phyloP scores from a whole-genome alignment of 2,329 filamentous ascomycete species.

The Blumeria graminis region DNA sequence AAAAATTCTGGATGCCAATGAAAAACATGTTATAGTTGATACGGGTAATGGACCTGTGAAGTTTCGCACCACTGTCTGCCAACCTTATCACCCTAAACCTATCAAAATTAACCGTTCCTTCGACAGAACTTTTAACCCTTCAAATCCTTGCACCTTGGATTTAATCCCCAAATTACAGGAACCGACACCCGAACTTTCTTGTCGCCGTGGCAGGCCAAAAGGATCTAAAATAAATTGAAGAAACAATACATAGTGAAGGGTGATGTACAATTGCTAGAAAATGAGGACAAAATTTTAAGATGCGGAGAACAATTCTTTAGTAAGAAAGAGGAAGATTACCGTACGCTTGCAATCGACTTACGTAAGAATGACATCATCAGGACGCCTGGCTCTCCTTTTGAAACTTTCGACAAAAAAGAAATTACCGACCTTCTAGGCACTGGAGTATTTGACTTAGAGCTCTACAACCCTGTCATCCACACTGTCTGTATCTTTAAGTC shows the following conservation, averaged over 20 bases:
- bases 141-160: background rate
- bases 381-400: background rate
- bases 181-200: background rate
- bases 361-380: background rate
- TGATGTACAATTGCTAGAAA: background rate
- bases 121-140: too few relatives aligned
- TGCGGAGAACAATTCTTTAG: background rate
- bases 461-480: background rate
- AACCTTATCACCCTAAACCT: background rate
- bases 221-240: background rate
- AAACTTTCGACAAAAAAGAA: background rate
- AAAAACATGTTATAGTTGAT: background rate
- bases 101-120: too few relatives aligned
- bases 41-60: background rate
- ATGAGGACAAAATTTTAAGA: background rate
- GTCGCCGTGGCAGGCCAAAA: background rate
- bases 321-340: background rate
- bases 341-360: background rate
- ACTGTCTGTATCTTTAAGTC: background rate
- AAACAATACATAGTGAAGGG: background rate
- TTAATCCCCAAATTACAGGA: background rate
- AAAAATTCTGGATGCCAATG: background rate
- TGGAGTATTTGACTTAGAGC: background rate
- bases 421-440: background rate
- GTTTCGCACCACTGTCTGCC: background rate